Base-by-base conservation (phyloP, 2,329 filamentous ascomycete genomes). In the Neobulgaria alba region DNA sequence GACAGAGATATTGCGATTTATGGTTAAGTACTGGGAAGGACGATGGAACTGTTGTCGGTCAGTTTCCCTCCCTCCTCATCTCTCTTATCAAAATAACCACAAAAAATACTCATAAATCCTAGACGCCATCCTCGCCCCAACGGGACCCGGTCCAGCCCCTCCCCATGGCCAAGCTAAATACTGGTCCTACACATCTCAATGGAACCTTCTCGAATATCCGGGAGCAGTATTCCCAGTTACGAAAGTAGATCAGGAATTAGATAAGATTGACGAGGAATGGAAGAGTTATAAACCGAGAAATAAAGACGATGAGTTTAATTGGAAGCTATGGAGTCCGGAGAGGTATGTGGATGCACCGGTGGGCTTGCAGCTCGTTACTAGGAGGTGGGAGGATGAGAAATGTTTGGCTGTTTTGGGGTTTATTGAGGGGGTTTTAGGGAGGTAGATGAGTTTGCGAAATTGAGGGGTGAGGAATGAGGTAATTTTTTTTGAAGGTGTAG, bases 161-260 rank as follows among this genome's bases (percentile, higher is more conserved):
- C 68, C 37, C 66, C 63, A 46, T 50, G 57, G 38, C 45, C 75
- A 41, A 60, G 74, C 46, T 61, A 63, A 38, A 51, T 79, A 56
- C 63, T 84, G 77, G 76, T 68, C 68, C 1, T 85, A 84, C 50
- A 80, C 77, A 0, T 63, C 70, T 0, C 69, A 77, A 43, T 84
- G 78, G 76, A 85, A 85, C 54, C 52, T 83, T 31, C 67, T 85
- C 2, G 79, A 85, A 53, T 82, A 81, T 53, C 75, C 79, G 0
- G 69, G 67, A 10, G 61, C 71, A 2, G 68, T 75, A 0, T 79
- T 84, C 53, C 79, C 79, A 0, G 73, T 71, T 1, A 59, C 54
- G 1, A 57, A 43, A 29, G 46, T 56, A 30, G 41, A 57, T 47
- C 40, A 50, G 18, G 19, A 37, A 12, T 32, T 55, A 36, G 43